phyloP scores from a whole-genome alignment of 2,329 filamentous ascomycete genomes.

The Ascochyta lentis region DNA sequence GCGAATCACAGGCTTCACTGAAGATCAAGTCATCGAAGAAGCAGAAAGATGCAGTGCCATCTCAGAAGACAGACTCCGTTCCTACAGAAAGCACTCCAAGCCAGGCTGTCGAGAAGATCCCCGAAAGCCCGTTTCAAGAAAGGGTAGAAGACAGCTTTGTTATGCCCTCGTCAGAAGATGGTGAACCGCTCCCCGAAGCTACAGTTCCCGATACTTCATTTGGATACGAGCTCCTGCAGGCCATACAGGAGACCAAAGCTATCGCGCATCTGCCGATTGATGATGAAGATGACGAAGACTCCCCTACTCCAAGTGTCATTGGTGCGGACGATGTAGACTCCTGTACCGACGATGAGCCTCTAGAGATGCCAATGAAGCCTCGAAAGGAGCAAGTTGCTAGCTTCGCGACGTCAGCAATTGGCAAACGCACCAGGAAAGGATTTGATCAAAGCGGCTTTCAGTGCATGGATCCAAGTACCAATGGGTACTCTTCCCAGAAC shows the following conservation, averaged over 20 bases:
- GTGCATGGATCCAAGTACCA: slow-evolving; percentile 66
- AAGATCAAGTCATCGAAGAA: slow-evolving; percentile 58
- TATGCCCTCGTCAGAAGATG: slow-evolving; percentile 16
- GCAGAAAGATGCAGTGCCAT: slow-evolving; percentile 46
- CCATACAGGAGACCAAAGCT: slow-evolving; percentile 68
- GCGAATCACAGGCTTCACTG: slow-evolving; percentile 50
- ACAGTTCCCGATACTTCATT: slow-evolving; percentile 13
- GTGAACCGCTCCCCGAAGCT: not conserved
- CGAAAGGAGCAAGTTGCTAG: not conserved
- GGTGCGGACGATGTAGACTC: slow-evolving; percentile 26
- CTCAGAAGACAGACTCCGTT: slow-evolving; percentile 48
- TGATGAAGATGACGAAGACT: slow-evolving; percentile 46
- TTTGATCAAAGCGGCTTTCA: slow-evolving; percentile 56
- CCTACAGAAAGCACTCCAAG: slow-evolving; percentile 40
- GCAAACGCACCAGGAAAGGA: slow-evolving; percentile 19
- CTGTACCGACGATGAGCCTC: slow-evolving; percentile 30
- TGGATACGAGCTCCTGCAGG: slow-evolving; percentile 66
- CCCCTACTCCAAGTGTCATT: slow-evolving; percentile 34
- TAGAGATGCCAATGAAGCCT: slow-evolving; percentile 22
- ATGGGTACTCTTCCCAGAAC: slow-evolving; percentile 56
- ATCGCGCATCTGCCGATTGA: slow-evolving; percentile 63
- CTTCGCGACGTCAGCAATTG: slow-evolving; percentile 7
- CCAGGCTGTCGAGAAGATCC: slow-evolving; percentile 6
- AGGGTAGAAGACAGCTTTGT: slow-evolving; percentile 43
- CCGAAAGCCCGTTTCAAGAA: slow-evolving; percentile 20